These are phyloP conservation scores for Boletus pseudo-olivaceus DNA, from an alignment of 768 basidiomycete species.

Conservation along the genomic window DNA sequence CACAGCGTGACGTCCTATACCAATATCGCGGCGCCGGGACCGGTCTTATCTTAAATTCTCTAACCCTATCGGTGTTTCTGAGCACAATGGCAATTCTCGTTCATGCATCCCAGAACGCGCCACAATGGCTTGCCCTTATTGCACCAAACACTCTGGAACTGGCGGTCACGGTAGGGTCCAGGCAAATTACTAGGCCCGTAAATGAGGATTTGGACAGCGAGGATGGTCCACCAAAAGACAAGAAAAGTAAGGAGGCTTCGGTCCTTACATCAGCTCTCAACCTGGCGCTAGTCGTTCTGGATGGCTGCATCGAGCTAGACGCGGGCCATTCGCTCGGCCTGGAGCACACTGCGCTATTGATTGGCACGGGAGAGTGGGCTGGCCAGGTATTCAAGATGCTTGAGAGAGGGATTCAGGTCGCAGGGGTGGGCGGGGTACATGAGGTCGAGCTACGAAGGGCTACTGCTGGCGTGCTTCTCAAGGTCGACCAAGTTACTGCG, in stretches of 20 bases:
- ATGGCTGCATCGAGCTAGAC: slow-evolving; percentile 73
- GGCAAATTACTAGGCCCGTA: slow-evolving; percentile 48
- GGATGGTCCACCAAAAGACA: slow-evolving; percentile 13
- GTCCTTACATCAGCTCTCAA: slow-evolving; percentile 77
- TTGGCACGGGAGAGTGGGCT: slow-evolving; percentile 82
- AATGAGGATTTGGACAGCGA: slow-evolving; percentile 36
- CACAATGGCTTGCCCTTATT: slow-evolving; percentile 76
- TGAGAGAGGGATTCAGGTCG: slow-evolving; percentile 59
- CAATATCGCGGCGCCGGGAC: slow-evolving; percentile 74
- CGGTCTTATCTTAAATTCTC: slow-evolving; percentile 75
- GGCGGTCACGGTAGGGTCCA: slow-evolving; percentile 73
- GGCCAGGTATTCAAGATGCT: slow-evolving; percentile 57
- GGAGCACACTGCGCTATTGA: slow-evolving; percentile 68
- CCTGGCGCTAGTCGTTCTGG: slow-evolving; percentile 70
- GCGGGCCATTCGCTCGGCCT: slow-evolving; percentile 69
- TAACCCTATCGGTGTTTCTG: slow-evolving; percentile 74
- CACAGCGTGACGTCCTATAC: slow-evolving; percentile 47
- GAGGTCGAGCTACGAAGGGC: slow-evolving; percentile 61
- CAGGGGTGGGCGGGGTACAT: slow-evolving; percentile 63
- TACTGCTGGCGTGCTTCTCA: slow-evolving; percentile 78
- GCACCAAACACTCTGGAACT: slow-evolving; percentile 83
- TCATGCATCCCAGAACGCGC: slow-evolving; percentile 77
- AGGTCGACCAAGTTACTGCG: slow-evolving; percentile 67
- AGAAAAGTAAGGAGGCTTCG: slow-evolving; percentile 57
- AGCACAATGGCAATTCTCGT: slow-evolving; percentile 74